These are phyloP conservation scores for Albugo candida DNA, from an alignment of 352 stramenopile species.

Conservation along the genomic window DNA sequence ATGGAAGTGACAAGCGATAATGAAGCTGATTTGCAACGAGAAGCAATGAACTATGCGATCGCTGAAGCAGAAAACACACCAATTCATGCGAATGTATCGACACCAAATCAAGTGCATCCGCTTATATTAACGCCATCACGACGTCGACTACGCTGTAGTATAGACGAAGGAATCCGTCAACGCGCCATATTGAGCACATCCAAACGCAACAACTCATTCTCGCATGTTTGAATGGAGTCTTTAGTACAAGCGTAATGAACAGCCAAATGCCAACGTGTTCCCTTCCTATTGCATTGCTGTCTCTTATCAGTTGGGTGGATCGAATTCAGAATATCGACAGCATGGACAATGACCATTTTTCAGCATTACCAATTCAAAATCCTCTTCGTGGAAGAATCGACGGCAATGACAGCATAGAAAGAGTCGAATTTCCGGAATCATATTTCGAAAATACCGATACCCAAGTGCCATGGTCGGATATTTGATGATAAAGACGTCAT, in stretches of 20 bases:
- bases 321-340: conserved; percentile 47
- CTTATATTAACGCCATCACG: no score
- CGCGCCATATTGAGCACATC: conserved; percentile 10
- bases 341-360: conserved; percentile 76
- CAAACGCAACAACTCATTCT: conserved; percentile 15
- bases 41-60: conserved; percentile 23
- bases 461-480: conserved; percentile 38
- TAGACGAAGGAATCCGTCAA: conserved; percentile 20
- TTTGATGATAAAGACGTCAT: conserved; percentile 76
- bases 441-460: conserved; percentile 79
- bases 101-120: no score
- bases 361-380: conserved; percentile 90
- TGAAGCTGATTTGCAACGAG: conserved; percentile 14
- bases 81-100: conserved; percentile 13
- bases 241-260: no score
- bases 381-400: conserved; percentile 88
- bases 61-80: conserved; percentile 32
- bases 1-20: conserved; percentile 23
- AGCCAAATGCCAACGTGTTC: no score
- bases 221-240: conserved; percentile 9
- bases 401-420: conserved; percentile 78
- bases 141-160: conserved; percentile 2
- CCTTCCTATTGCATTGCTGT: background rate
- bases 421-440: conserved; percentile 86
- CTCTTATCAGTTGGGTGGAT: background rate